A percentile compares a stretch with the other conserved stretches of the same genome.
Evolutionary conservation across 257 asterid species (phyloP).

Genomic region (Apocynum venetum): DNA sequence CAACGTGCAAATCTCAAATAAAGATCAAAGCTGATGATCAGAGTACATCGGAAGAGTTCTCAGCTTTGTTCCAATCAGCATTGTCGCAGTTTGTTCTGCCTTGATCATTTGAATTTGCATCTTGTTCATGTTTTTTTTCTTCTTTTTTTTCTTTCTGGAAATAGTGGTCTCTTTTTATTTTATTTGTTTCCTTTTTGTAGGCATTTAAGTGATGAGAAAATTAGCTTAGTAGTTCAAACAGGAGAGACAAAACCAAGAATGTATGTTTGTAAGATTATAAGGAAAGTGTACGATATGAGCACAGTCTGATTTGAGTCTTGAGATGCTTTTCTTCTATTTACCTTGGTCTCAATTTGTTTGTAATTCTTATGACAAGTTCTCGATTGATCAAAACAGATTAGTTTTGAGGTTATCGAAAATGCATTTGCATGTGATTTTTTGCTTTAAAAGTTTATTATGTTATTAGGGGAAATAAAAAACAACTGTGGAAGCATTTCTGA

Average conservation of each 20-base stretch:
- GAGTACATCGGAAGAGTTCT: constrained; percentile 65
- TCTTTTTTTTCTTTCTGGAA: background rate
- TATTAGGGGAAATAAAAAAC: too few species aligned
- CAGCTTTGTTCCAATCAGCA: constrained; percentile 68
- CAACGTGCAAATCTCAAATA: constrained; percentile 70
- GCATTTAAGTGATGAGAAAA: background rate
- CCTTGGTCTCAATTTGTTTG: background rate
- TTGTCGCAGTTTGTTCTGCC: constrained; percentile 56
- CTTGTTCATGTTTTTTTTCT: background rate
- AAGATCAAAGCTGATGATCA: constrained; percentile 95
- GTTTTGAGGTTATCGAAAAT: too few species aligned
- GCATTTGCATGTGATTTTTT: too few species aligned
- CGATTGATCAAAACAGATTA: too few species aligned
- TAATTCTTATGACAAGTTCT: background rate
- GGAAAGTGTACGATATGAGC: background rate
- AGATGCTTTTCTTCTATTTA: background rate
- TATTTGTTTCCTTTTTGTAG: background rate
- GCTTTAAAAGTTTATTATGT: too few species aligned
- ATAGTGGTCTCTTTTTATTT: background rate
- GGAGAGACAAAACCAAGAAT: background rate
- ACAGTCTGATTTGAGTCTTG: background rate
- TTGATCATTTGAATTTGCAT: constrained; percentile 16
- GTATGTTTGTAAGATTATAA: too few species aligned
- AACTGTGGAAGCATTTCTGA: too few species aligned
- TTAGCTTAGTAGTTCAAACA: background rate